Conservation (phyloP, 345 rosid species). For the Theobroma cacao region DNA sequence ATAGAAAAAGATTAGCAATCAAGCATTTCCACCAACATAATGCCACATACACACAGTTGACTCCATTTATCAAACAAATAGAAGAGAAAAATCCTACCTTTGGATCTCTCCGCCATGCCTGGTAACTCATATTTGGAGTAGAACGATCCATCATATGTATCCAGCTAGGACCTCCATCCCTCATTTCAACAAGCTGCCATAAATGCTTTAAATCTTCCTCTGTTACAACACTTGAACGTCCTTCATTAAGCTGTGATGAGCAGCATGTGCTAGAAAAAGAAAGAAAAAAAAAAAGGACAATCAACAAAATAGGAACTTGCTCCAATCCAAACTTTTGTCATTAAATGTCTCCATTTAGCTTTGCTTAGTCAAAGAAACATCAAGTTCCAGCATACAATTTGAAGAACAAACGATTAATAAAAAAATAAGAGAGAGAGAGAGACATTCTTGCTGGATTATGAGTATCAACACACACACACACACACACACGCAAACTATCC, state of each 20-base stretch:
- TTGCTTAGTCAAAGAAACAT: neutral
- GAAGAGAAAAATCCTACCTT: conserved; percentile 32
- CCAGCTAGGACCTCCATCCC: conserved; percentile 78
- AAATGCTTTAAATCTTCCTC: conserved; percentile 62
- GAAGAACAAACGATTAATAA: conserved; percentile 10
- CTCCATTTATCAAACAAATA: neutral
- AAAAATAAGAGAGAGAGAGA: neutral
- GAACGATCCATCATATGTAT: conserved; percentile 72
- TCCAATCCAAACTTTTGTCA: neutral
- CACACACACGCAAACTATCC: too few species aligned
- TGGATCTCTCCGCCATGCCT: conserved; percentile 78
- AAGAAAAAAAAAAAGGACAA: conserved; percentile 3
- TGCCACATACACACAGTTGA: neutral
- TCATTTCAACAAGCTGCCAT: conserved; percentile 60
- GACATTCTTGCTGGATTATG: too few species aligned
- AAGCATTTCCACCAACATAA: conserved; percentile 6
- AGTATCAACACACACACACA: too few species aligned
- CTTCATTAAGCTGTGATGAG: conserved; percentile 31
- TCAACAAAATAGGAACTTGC: neutral
- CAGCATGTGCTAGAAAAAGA: conserved; percentile 15
- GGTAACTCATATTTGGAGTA: conserved; percentile 56
- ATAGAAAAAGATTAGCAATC: neutral
- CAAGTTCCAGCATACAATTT: neutral
- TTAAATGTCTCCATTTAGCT: too few species aligned
- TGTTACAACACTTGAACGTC: conserved; percentile 41